These are phyloP conservation scores for Hymenoscyphus fraxineus DNA, from an alignment of 2,329 filamentous ascomycete species.

Conservation along the genomic window DNA sequence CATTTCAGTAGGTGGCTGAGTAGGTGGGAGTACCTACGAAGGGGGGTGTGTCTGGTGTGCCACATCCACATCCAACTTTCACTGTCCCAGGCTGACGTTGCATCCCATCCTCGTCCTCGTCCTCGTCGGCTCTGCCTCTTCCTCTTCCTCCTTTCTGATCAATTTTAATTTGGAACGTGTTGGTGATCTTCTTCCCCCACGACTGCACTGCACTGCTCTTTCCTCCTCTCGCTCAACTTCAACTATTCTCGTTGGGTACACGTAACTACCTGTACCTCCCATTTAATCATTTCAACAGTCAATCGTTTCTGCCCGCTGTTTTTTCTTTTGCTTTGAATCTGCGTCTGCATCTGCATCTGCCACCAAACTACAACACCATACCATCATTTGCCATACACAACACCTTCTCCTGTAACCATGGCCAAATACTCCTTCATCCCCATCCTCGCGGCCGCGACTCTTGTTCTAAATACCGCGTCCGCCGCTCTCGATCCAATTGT, in stretches of 20 bases:
- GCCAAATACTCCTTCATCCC: slow-evolving; percentile 19
- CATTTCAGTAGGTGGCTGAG: neutral
- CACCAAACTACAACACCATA: neutral
- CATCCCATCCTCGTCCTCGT: neutral
- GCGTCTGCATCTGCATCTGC: neutral
- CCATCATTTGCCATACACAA: slow-evolving; percentile 3
- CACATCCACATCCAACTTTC: neutral
- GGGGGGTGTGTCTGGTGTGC: neutral
- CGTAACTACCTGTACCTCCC: neutral
- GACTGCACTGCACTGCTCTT: neutral
- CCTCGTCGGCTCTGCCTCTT: neutral
- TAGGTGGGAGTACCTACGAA: too few species aligned
- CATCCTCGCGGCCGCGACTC: slow-evolving; percentile 44
- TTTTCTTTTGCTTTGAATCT: neutral
- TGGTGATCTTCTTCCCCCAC: neutral
- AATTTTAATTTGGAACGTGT: neutral
- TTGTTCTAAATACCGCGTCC: slow-evolving; percentile 43
- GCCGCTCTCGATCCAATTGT: slow-evolving; percentile 54
- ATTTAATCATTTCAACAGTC: neutral
- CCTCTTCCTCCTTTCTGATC: neutral
- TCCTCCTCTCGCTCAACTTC: slow-evolving; percentile 1
- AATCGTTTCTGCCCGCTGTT: neutral
- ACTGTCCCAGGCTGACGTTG: neutral
- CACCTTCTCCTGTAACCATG: slow-evolving; percentile 8
- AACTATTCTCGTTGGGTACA: neutral